A percentile compares a stretch with the other conserved stretches of the same genome.
Conservation (phyloP, 352 stramenopile genomes). For the Elongisporangium undulatum region DNA sequence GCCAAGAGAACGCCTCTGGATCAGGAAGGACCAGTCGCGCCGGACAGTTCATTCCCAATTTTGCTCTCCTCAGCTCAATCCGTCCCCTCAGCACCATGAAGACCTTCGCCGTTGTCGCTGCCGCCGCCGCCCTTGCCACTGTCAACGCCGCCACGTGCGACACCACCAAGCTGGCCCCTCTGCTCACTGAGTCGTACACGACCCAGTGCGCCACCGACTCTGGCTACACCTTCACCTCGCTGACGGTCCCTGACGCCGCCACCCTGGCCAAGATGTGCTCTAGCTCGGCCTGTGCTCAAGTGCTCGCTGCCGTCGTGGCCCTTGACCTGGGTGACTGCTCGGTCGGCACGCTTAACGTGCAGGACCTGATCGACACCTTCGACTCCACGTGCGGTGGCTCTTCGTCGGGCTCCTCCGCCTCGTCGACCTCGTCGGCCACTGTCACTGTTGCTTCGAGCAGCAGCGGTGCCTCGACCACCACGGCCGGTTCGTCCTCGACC, state of each 20-base stretch:
- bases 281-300: conserved; percentile 20
- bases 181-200: conserved; percentile 15
- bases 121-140: conserved; percentile 15
- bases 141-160: conserved; percentile 22
- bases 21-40: neutral
- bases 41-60: neutral
- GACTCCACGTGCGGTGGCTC: conserved; percentile 12
- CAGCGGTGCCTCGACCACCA: neutral
- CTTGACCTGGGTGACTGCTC: conserved; percentile 25
- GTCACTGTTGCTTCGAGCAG: neutral
- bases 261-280: conserved; percentile 26
- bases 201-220: conserved; percentile 22
- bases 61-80: neutral
- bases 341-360: conserved; percentile 21
- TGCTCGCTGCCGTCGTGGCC: conserved; percentile 18
- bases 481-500: neutral
- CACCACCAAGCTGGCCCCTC: conserved; percentile 16
- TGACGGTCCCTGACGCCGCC: conserved; percentile 17
- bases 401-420: neutral
- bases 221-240: conserved; percentile 25
- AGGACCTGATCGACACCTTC: conserved; percentile 26
- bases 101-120: conserved; percentile 12
- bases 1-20: neutral
- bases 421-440: neutral
- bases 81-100: conserved; percentile 14